These are phyloP conservation scores for Myrmaecium sp. DNA, from an alignment of 2,329 filamentous ascomycete species.

Conservation along the genomic window DNA sequence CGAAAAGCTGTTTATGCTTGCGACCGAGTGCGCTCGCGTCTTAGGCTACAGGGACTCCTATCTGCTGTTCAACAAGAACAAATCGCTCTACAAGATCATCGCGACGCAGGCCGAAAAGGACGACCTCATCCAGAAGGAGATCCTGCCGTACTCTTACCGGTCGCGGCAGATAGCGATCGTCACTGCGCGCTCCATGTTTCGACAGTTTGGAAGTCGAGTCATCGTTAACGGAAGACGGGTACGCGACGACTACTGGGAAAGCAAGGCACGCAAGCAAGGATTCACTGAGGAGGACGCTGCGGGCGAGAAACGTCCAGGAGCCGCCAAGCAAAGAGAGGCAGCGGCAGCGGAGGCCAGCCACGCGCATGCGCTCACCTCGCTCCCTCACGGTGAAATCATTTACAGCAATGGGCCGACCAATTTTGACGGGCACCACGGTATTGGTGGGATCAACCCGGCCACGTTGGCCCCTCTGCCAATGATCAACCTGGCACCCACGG, in stretches of 20 bases:
- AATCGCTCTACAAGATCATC: constrained; percentile 94
- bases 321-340: constrained; percentile 72
- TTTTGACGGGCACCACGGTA: constrained; percentile 47
- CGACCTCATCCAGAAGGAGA: constrained; percentile 85
- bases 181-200: constrained; percentile 94
- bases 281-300: constrained; percentile 95
- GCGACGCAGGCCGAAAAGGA: constrained; percentile 93
- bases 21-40: constrained; percentile 89
- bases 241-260: constrained; percentile 97
- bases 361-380: constrained; percentile 39
- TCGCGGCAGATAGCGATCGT: constrained; percentile 98
- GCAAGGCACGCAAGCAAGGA: constrained; percentile 89
- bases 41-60: constrained; percentile 96
- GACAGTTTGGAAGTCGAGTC: constrained; percentile 89
- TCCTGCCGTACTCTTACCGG: constrained; percentile 89
- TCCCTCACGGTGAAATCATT: constrained; percentile 70
- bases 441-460: constrained; percentile 44
- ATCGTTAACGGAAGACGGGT: constrained; percentile 81
- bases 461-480: constrained; percentile 60
- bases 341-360: constrained; percentile 47
- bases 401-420: constrained; percentile 64
- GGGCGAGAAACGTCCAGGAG: constrained; percentile 88
- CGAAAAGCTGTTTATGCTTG: constrained; percentile 95
- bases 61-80: constrained; percentile 94
- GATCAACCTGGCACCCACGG: constrained; percentile 65